phyloP scores from a whole-genome alignment of 306 rosid species.

The Castanea sativa region DNA sequence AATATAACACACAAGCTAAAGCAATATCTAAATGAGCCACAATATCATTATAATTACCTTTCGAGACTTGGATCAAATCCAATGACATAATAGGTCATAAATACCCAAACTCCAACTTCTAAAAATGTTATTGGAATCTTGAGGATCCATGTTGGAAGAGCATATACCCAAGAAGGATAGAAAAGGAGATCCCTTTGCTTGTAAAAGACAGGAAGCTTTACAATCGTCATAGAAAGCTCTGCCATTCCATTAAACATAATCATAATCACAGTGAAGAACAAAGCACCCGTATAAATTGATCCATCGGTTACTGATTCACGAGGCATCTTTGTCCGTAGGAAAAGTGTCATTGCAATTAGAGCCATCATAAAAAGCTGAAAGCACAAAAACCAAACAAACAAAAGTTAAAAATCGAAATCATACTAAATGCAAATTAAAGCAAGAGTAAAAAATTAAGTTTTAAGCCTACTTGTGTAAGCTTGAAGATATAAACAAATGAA shows the following conservation, averaged over 20 bases:
- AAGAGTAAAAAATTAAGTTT: neutral
- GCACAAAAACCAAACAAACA: neutral
- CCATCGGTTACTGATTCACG: constrained; percentile 22
- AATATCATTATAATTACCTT: constrained; percentile 16
- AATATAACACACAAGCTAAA: neutral
- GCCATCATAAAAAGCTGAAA: constrained; percentile 29
- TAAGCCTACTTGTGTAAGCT: constrained; percentile 25
- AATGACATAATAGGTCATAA: constrained; percentile 39
- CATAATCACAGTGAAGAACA: constrained; percentile 29
- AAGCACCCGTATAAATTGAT: constrained; percentile 28
- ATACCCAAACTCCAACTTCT: constrained; percentile 41
- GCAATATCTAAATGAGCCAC: neutral
- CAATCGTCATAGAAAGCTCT: constrained; percentile 40
- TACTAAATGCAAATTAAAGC: neutral
- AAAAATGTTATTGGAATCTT: constrained; percentile 38
- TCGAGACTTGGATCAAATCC: constrained; percentile 38
- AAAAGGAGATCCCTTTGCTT: constrained; percentile 47
- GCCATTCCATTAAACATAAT: constrained; percentile 40
- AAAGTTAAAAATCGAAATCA: neutral
- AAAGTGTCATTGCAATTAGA: constrained; percentile 30
- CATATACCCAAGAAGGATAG: constrained; percentile 42
- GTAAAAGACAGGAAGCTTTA: constrained; percentile 48
- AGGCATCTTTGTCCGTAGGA: constrained; percentile 37
- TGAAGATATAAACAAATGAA: constrained; percentile 44
- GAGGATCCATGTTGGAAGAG: constrained; percentile 39